These are phyloP conservation scores for Apiospora aurea DNA, from an alignment of 2,329 filamentous ascomycete species.

Conservation along the genomic window DNA sequence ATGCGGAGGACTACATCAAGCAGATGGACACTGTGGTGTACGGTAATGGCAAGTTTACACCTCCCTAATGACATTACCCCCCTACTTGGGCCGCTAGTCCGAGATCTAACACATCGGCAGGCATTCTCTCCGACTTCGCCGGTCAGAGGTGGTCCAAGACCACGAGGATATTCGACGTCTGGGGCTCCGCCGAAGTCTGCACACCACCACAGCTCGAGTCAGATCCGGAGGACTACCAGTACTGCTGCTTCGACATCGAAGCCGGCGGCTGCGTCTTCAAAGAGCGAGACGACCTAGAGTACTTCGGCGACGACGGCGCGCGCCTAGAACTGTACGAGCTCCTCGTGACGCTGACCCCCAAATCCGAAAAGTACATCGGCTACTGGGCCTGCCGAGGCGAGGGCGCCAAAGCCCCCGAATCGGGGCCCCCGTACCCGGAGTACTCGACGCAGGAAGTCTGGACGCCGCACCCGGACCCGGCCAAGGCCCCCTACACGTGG, in stretches of 20 bases:
- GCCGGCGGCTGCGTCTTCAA: slow-evolving; percentile 24
- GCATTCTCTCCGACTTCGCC: slow-evolving; percentile 25
- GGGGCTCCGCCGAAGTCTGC: slow-evolving; percentile 25
- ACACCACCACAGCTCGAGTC: slow-evolving; percentile 24
- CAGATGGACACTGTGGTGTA: slow-evolving; percentile 24
- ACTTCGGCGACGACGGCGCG: slow-evolving; percentile 26
- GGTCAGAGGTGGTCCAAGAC: slow-evolving; percentile 26
- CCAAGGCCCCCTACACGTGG: slow-evolving; percentile 24
- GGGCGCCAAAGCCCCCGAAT: slow-evolving; percentile 12
- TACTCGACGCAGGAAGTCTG: slow-evolving; percentile 25
- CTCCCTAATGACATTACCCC: background rate
- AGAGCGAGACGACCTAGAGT: slow-evolving; percentile 24
- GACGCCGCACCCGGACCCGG: slow-evolving; percentile 28
- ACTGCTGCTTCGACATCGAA: slow-evolving; percentile 25
- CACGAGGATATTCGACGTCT: slow-evolving; percentile 18
- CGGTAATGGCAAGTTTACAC: slow-evolving; percentile 24
- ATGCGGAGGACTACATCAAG: slow-evolving; percentile 25
- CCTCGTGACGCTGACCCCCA: slow-evolving; percentile 21
- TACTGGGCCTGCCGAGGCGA: slow-evolving; percentile 23
- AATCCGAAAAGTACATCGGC: slow-evolving; percentile 14
- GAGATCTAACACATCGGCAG: background rate
- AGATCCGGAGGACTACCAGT: slow-evolving; percentile 27
- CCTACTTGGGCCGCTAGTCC: no score
- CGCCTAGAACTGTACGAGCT: slow-evolving; percentile 26
- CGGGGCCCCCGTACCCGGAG: slow-evolving; percentile 25